Evolutionary conservation across 2,329 filamentous ascomycete genomes (phyloP).

Genomic region (Neofusicoccum sp.): DNA sequence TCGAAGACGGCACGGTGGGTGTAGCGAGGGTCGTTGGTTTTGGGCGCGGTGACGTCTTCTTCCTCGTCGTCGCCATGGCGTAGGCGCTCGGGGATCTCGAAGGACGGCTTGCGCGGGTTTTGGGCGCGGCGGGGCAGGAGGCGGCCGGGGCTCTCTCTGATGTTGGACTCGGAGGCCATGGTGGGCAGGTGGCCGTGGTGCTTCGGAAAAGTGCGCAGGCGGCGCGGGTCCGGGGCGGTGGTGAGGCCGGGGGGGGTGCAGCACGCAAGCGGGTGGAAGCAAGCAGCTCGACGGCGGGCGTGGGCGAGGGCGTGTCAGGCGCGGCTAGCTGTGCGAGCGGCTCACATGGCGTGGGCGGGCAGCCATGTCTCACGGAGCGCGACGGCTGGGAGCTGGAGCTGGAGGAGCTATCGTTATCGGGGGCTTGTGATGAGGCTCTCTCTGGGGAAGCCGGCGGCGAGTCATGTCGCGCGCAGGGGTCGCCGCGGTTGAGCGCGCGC

Average conservation of each 20-base stretch:
- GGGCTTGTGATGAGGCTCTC: slow-evolving; percentile 12
- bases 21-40: slow-evolving; percentile 53
- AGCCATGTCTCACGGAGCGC: slow-evolving; percentile 5
- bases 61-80: slow-evolving; percentile 59
- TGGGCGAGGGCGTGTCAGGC: slow-evolving; percentile 10
- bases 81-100: slow-evolving; percentile 58
- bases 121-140: neutral
- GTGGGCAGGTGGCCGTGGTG: neutral
- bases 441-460: slow-evolving; percentile 7
- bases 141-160: neutral
- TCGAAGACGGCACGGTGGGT: slow-evolving; percentile 96
- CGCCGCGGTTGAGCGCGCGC: neutral
- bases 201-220: neutral
- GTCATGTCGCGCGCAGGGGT: slow-evolving; percentile 3
- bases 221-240: neutral
- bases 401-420: slow-evolving; percentile 8
- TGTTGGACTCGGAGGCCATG: slow-evolving; percentile 14
- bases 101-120: slow-evolving; percentile 31
- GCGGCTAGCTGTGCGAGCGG: neutral
- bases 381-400: slow-evolving; percentile 3
- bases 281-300: slow-evolving; percentile 1
- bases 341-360: neutral
- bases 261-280: neutral
- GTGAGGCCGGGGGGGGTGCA: slow-evolving; percentile 9
- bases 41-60: slow-evolving; percentile 59